These are phyloP conservation scores for Xylaria scruposa DNA, from an alignment of 495 filamentous ascomycete genomes.

Conservation along the genomic window DNA sequence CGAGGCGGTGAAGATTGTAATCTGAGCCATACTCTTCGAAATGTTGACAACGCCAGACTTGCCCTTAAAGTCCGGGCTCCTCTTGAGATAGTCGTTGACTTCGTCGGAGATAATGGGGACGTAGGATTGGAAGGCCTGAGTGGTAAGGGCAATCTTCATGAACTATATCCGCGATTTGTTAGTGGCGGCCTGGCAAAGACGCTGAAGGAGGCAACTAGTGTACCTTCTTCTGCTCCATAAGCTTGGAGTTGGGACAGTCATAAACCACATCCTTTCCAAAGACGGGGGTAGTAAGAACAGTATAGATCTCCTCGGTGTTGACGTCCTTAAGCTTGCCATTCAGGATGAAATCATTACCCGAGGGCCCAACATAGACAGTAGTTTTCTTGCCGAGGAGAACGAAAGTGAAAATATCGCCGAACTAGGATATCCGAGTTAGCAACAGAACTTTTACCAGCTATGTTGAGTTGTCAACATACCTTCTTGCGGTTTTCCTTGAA, in stretches of 20 bases:
- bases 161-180: constrained; percentile 58
- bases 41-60: constrained; percentile 69
- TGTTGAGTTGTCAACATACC: constrained; percentile 52
- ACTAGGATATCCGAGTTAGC: constrained; percentile 49
- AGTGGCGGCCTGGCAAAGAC: background rate
- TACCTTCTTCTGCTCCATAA: constrained; percentile 82
- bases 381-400: constrained; percentile 76
- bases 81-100: constrained; percentile 71
- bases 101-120: constrained; percentile 81
- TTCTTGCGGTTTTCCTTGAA: constrained; percentile 73
- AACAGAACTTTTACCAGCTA: constrained; percentile 30
- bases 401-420: constrained; percentile 84
- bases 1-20: constrained; percentile 85
- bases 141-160: constrained; percentile 84
- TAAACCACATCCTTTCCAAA: constrained; percentile 89
- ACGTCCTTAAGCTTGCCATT: constrained; percentile 85
- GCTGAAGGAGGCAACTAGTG: constrained; percentile 28
- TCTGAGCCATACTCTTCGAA: constrained; percentile 74
- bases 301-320: constrained; percentile 82
- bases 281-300: constrained; percentile 80
- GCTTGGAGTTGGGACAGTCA: constrained; percentile 84
- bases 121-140: constrained; percentile 75
- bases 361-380: constrained; percentile 76
- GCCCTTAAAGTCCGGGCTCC: constrained; percentile 70
- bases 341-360: constrained; percentile 86